phyloP scores from a whole-genome alignment of 257 asterid genomes.

The Linderniella brevidens region DNA sequence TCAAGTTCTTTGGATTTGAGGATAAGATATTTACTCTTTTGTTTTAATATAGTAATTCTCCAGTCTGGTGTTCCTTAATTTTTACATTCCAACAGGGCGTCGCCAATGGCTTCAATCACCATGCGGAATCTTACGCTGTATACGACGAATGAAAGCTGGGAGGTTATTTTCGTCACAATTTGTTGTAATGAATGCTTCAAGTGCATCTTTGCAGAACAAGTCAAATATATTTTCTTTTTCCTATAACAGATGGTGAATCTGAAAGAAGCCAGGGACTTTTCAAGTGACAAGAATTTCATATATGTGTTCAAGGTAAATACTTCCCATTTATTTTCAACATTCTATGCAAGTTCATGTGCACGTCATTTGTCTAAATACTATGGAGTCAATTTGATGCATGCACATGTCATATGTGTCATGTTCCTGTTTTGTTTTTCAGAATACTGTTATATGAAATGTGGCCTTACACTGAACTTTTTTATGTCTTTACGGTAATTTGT shows the following conservation, averaged over 20 bases:
- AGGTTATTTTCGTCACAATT: slow-evolving; percentile 35
- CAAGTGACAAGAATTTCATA: slow-evolving; percentile 77
- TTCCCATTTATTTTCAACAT: slow-evolving; percentile 1
- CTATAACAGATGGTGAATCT: slow-evolving; percentile 76
- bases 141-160: slow-evolving; percentile 89
- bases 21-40: background rate
- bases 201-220: slow-evolving; percentile 10
- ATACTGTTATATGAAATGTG: too few species aligned
- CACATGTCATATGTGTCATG: too few species aligned
- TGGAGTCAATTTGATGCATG: too few species aligned
- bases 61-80: slow-evolving; percentile 8
- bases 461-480: too few species aligned
- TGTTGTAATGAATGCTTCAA: slow-evolving; percentile 11
- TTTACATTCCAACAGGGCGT: slow-evolving; percentile 55
- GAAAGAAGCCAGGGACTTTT: slow-evolving; percentile 91
- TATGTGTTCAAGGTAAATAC: slow-evolving; percentile 79
- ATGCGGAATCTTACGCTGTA: slow-evolving; percentile 76
- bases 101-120: slow-evolving; percentile 97
- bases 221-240: background rate
- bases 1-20: slow-evolving; percentile 5
- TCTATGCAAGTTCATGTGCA: too few species aligned
- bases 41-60: background rate
- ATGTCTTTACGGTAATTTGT: background rate
- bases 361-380: too few species aligned
- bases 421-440: too few species aligned